These are phyloP conservation scores for Punica granatum DNA, from an alignment of 345 rosid species.

Conservation along the genomic window DNA sequence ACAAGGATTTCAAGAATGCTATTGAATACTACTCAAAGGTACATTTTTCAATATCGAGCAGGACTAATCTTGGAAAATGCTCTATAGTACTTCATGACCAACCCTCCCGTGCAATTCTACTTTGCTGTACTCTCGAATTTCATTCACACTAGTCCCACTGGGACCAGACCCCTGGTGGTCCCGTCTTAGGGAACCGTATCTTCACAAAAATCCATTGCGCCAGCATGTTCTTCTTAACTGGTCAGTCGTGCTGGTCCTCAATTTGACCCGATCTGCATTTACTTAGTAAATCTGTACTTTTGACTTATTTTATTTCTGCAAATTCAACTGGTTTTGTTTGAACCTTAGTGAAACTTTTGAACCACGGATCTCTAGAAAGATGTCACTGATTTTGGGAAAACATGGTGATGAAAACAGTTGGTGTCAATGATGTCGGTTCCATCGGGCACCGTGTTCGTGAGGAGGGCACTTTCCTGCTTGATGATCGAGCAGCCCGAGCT, in stretches of 20 bases:
- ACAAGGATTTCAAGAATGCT: constrained; percentile 89
- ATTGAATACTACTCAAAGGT: constrained; percentile 89
- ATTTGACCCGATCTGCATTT: neutral
- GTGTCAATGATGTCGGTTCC: constrained; percentile 79
- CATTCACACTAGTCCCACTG: no score
- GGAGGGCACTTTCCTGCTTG: constrained; percentile 65
- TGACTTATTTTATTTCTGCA: neutral
- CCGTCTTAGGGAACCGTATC: no score
- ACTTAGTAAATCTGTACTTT: neutral
- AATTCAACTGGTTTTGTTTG: neutral
- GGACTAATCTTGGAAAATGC: neutral
- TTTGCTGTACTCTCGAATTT: no score
- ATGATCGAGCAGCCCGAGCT: constrained; percentile 84
- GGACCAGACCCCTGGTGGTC: no score
- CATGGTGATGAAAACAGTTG: constrained; percentile 31
- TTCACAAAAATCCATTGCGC: neutral
- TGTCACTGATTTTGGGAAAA: neutral
- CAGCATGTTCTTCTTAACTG: neutral
- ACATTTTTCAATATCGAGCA: neutral
- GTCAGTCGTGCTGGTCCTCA: neutral
- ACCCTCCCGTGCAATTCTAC: neutral
- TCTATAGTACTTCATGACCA: neutral
- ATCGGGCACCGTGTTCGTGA: constrained; percentile 72
- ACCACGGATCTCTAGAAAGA: neutral
- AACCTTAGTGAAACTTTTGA: neutral